These are phyloP conservation scores for Citrullus mucosospermus DNA, from an alignment of 306 rosid genomes.

Conservation along the genomic window DNA sequence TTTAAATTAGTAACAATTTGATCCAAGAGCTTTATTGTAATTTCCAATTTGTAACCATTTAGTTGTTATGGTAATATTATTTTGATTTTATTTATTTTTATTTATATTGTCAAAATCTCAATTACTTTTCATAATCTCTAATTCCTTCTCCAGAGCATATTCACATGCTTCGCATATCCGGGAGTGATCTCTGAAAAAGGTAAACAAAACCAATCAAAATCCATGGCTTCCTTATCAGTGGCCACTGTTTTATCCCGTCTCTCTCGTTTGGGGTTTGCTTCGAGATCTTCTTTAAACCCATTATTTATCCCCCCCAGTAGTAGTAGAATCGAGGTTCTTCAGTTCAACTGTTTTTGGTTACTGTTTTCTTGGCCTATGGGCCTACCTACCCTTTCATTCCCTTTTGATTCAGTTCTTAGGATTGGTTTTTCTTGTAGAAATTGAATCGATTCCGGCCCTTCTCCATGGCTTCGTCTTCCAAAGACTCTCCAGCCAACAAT, in stretches of 20 bases:
- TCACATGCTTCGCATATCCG: background rate
- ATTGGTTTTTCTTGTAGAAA: conserved; percentile 22
- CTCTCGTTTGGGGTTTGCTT: conserved; percentile 28
- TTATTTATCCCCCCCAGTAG: conserved; percentile 8
- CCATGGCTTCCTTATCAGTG: conserved; percentile 37
- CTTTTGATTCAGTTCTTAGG: background rate
- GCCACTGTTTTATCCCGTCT: conserved; percentile 23
- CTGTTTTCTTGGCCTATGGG: background rate
- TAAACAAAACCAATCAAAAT: background rate
- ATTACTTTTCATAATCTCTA: background rate
- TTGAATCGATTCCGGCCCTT: conserved; percentile 28
- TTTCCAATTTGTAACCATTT: too few relatives aligned
- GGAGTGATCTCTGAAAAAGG: background rate
- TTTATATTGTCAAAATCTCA: too few relatives aligned
- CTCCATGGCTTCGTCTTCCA: conserved; percentile 67
- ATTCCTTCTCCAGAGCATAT: background rate
- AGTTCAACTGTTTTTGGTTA: background rate
- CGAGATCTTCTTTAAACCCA: conserved; percentile 21
- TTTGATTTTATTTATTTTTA: too few relatives aligned
- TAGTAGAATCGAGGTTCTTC: conserved; percentile 33
- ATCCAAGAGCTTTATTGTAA: too few relatives aligned
- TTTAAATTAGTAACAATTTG: too few relatives aligned
- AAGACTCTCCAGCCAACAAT: conserved; percentile 58
- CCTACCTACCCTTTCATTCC: background rate
- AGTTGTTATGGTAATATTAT: too few relatives aligned